Evolutionary conservation across 148 eudicot genomes (phyloP).

Genomic region (Simmondsia chinensis): DNA sequence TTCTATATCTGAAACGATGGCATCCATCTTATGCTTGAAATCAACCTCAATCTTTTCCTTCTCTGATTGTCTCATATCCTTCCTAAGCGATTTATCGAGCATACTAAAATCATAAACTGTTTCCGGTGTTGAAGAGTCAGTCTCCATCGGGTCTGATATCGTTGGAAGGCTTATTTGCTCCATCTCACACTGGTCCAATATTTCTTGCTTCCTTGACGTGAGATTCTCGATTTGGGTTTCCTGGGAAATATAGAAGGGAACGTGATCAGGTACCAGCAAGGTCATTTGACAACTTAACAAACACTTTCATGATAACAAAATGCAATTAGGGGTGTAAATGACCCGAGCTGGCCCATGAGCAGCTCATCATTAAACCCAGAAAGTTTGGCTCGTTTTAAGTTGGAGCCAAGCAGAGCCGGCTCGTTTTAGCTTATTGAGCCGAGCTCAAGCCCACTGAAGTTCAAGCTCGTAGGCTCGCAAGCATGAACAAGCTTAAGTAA

Average conservation of each 20-base stretch:
- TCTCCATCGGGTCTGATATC: constrained; percentile 81
- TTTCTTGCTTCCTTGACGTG: constrained; percentile 64
- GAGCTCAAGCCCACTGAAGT: not conserved
- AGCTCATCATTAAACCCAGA: too few relatives aligned
- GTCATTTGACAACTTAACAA: too few relatives aligned
- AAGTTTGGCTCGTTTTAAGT: too few relatives aligned
- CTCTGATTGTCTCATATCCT: constrained; percentile 62
- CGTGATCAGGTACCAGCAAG: too few relatives aligned
- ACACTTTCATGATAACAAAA: too few relatives aligned
- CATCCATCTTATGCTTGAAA: constrained; percentile 64
- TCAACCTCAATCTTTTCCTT: constrained; percentile 84
- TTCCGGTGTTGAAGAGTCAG: constrained; percentile 32
- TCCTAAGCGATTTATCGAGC: constrained; percentile 64
- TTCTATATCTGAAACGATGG: constrained; percentile 68
- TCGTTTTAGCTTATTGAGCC: too few relatives aligned
- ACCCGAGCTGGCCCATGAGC: too few relatives aligned
- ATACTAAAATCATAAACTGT: constrained; percentile 62
- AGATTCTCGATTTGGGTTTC: constrained; percentile 68
- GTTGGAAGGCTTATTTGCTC: constrained; percentile 76
- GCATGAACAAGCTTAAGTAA: too few relatives aligned
- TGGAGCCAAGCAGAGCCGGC: too few relatives aligned
- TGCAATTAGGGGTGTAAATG: too few relatives aligned
- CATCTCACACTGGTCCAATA: constrained; percentile 74
- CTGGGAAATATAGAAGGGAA: constrained; percentile 30
- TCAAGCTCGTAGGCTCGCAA: too few relatives aligned